Conservation (phyloP, 495 filamentous ascomycete species). For the Penicillium atrosanguineum region DNA sequence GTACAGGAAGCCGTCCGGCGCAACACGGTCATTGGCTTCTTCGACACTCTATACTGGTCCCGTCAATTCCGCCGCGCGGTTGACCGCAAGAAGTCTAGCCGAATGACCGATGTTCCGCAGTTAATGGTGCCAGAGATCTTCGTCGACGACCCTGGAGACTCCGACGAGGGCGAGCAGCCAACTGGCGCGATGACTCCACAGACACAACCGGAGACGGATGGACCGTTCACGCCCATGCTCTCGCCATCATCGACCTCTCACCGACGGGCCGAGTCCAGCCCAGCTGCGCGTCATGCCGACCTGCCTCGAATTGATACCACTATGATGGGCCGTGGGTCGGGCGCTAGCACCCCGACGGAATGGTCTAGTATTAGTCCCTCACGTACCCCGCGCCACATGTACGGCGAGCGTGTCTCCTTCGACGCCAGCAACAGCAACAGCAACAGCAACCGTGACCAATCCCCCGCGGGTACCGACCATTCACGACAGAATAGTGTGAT, state of each 20-base stretch:
- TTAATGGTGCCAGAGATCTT: slow-evolving; percentile 89
- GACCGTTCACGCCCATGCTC: slow-evolving; percentile 27
- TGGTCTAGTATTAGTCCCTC: slow-evolving; percentile 47
- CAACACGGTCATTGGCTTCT: slow-evolving; percentile 88
- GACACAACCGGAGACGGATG: slow-evolving; percentile 17
- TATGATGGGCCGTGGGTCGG: slow-evolving; percentile 27
- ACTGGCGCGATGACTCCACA: slow-evolving; percentile 22
- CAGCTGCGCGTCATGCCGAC: slow-evolving; percentile 16
- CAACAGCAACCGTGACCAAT: slow-evolving; percentile 16
- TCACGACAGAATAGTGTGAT: slow-evolving; percentile 61
- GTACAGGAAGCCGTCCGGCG: slow-evolving; percentile 95
- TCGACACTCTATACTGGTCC: slow-evolving; percentile 90
- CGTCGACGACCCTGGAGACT: slow-evolving; percentile 64
- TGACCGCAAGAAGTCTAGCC: slow-evolving; percentile 64
- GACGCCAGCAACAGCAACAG: slow-evolving; percentile 24
- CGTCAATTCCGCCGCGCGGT: slow-evolving; percentile 73
- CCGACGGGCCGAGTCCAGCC: slow-evolving; percentile 26
- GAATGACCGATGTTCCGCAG: slow-evolving; percentile 73
- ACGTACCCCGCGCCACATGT: slow-evolving; percentile 35
- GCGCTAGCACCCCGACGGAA: slow-evolving; percentile 36
- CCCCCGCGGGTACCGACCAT: slow-evolving; percentile 18
- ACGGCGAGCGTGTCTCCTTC: slow-evolving; percentile 30
- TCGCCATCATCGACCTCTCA: slow-evolving; percentile 36
- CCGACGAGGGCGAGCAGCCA: slow-evolving; percentile 24
- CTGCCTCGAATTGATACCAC: slow-evolving; percentile 46